Evolutionary conservation across 2,329 filamentous ascomycete genomes (phyloP).

Genomic region (Tolypocladium amazonense): DNA sequence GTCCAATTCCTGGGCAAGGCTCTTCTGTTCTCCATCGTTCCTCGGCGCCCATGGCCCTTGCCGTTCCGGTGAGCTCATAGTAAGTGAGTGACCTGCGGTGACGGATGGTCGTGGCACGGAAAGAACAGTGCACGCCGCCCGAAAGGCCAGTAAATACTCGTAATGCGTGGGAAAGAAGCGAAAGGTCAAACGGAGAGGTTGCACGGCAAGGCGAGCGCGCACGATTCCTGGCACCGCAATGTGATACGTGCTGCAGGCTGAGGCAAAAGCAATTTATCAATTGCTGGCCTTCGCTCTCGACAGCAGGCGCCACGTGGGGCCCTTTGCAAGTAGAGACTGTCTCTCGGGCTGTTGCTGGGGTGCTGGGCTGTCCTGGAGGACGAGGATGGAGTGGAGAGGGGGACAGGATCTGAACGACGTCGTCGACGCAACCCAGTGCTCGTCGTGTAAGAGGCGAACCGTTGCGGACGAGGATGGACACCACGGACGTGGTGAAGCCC

Average conservation of each 20-base stretch:
- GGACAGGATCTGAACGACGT: not conserved
- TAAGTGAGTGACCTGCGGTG: not conserved
- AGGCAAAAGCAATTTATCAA: not conserved
- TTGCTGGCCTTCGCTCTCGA: not conserved
- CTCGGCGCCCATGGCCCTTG: conserved; percentile 22
- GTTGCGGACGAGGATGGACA: not conserved
- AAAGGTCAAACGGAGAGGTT: not conserved
- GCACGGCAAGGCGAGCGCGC: not conserved
- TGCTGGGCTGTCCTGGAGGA: not conserved
- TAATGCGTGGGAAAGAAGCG: not conserved
- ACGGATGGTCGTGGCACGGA: not conserved
- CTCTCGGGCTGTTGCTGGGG: not conserved
- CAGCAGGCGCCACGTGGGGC: not conserved
- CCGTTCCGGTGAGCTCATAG: conserved; percentile 33
- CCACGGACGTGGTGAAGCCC: not conserved
- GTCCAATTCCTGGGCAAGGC: conserved; percentile 35
- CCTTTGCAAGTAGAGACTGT: not conserved
- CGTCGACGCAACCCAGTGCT: not conserved
- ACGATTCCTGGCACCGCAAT: not conserved
- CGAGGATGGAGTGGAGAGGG: not conserved
- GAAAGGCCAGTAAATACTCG: not conserved
- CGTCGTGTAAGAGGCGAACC: not conserved
- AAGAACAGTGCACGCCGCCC: not conserved
- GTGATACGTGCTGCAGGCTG: not conserved
- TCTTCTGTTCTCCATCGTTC: conserved; percentile 31